phyloP scores from a whole-genome alignment of 1,284 basidiomycete genomes.

The Boletellus dicymbophilus region DNA sequence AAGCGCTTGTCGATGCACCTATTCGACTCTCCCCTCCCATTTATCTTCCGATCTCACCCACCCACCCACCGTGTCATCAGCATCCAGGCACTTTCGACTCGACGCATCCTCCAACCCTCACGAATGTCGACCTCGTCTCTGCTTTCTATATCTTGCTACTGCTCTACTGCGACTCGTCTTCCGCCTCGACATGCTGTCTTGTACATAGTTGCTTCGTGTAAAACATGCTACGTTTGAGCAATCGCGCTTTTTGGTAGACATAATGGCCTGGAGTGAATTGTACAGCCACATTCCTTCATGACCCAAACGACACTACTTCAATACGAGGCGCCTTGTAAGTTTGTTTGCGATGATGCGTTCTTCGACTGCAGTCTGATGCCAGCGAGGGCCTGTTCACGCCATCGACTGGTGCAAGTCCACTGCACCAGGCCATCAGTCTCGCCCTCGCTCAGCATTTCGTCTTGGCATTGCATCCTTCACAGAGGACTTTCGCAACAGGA shows the following conservation, averaged over 20 bases:
- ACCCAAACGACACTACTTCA: slow-evolving; percentile 66
- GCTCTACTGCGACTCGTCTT: slow-evolving; percentile 20
- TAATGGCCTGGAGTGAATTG: not conserved
- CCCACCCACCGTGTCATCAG: slow-evolving; percentile 4
- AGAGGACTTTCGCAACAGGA: slow-evolving; percentile 79
- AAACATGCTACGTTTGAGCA: slow-evolving; percentile 18
- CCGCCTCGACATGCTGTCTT: slow-evolving; percentile 28
- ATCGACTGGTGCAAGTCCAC: slow-evolving; percentile 85
- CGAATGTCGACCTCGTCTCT: slow-evolving; percentile 20
- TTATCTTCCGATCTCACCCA: slow-evolving; percentile 15
- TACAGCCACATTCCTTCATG: slow-evolving; percentile 42
- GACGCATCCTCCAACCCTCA: slow-evolving; percentile 9
- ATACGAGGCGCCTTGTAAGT: slow-evolving; percentile 76
- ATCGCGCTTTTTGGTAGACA: slow-evolving; percentile 4
- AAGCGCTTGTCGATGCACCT: slow-evolving; percentile 20
- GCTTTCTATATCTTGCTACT: slow-evolving; percentile 18
- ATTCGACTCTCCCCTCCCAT: slow-evolving; percentile 6
- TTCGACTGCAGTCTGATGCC: slow-evolving; percentile 11
- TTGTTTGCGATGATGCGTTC: not conserved
- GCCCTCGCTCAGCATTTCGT: slow-evolving; percentile 77
- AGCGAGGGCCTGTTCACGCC: slow-evolving; percentile 77
- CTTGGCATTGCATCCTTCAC: slow-evolving; percentile 79
- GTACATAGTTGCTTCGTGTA: slow-evolving; percentile 35
- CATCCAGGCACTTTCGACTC: slow-evolving; percentile 22
- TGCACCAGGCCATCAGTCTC: slow-evolving; percentile 67